Base-by-base conservation (phyloP, 1,139 yeast genomes). In the Sugiyamaella castrensis region DNA sequence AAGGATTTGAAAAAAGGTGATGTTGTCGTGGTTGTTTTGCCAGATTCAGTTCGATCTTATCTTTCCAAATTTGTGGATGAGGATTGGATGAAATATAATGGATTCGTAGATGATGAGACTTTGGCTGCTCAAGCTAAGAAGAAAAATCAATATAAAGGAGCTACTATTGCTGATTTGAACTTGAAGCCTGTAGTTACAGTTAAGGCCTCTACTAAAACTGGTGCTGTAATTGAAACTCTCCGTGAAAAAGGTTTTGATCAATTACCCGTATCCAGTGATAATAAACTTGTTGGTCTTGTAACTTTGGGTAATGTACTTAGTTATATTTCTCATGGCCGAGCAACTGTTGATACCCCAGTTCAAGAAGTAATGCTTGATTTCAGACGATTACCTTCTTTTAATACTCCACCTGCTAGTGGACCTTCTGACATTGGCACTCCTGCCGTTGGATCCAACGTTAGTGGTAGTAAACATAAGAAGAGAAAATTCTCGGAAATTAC, bases 11-110 rank as follows among this genome's bases (percentile, higher is more conserved):
- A 84, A 45, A 88, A 84, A 70, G 79, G 82, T 48, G 95, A 86
- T 60, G 80, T 79, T 30, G 76, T 87, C 53, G 95, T 87, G 37
- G 91, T 85, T 40, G 84, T 87, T 30, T 80, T 87, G 79, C 95
- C 95, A 47, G 96, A 87, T 67, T 83, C 92, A 38, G 81, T 87
- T 63, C 82, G 96, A 73, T 86, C 95, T 11, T 87, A 87, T 72
- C 76, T 87, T 67, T 81, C 92, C 57, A 87, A 87, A 72, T 87
- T 87, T 65, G 92, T 87, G 44, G 95, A 87, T 67, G 95, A 87
- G 64, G 95, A 86, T 71, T 87, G 96, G 96, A 81, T 87, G 87
- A 79, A 77, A 67, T 81, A 80, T 60, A 85, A 87, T 66, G 87
- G 88, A 5, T 83, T 87, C 64, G 72, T 73, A 27, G 80, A 75